Conservation (phyloP, 148 eudicot species). For the Spergularia bocconei region DNA sequence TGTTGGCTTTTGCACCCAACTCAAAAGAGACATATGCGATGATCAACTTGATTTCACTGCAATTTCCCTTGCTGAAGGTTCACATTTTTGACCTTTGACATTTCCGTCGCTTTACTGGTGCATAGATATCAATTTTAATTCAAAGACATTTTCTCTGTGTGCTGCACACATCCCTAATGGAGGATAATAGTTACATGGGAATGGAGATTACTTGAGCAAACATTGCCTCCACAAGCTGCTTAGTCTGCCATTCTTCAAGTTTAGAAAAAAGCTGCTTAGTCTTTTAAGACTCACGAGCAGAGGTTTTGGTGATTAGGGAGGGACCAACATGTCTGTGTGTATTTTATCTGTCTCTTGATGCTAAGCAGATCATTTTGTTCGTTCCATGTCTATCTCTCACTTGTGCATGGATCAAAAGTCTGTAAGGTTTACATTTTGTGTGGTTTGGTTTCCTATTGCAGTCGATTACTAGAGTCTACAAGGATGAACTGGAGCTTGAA, state of each 20-base stretch:
- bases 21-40: constrained; percentile 68
- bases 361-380: neutral
- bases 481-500: constrained; percentile 85
- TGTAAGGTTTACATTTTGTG: neutral
- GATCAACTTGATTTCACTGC: constrained; percentile 66
- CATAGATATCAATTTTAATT: neutral
- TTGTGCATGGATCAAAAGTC: neutral
- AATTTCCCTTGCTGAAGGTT: constrained; percentile 83
- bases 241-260: neutral
- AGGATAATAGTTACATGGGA: too few relatives aligned
- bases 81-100: neutral
- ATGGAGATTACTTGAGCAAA: too few relatives aligned
- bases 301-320: neutral
- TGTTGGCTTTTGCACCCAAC: constrained; percentile 86
- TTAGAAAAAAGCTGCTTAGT: neutral
- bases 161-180: too few relatives aligned
- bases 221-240: too few relatives aligned
- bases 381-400: neutral
- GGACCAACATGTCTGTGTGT: neutral
- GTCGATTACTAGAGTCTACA: constrained; percentile 62
- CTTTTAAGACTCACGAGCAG: neutral
- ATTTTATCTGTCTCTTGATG: neutral
- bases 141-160: neutral
- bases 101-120: neutral
- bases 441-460: constrained; percentile 34